Percentiles rank a stretch among this genome's conserved stretches.
These are phyloP conservation scores for Iberis pinnata DNA, from an alignment of 345 rosid genomes.

Conservation along the genomic window DNA sequence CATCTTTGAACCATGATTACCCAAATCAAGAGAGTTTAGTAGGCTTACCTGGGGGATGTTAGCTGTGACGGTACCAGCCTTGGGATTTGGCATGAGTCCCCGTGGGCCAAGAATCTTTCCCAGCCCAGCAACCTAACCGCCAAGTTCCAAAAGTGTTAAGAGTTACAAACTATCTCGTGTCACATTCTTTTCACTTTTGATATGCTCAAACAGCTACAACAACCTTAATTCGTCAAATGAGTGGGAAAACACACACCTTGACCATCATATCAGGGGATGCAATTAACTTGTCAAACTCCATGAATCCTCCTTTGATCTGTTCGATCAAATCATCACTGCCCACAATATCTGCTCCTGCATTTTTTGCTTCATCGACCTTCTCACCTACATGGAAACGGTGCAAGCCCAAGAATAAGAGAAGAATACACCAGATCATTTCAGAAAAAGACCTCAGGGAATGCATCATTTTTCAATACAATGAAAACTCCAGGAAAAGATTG, in stretches of 20 bases:
- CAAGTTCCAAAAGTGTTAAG: slow-evolving; percentile 16
- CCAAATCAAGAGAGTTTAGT: slow-evolving; percentile 3
- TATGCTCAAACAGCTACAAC: too few relatives aligned
- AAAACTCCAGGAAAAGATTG: too few relatives aligned
- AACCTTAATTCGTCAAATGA: not conserved
- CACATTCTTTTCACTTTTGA: too few relatives aligned
- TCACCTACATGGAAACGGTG: too few relatives aligned
- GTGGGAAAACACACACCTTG: slow-evolving; percentile 56
- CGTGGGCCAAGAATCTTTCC: slow-evolving; percentile 98
- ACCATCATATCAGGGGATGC: slow-evolving; percentile 99
- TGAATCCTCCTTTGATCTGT: slow-evolving; percentile 88
- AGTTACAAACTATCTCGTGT: too few relatives aligned
- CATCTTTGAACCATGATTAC: slow-evolving; percentile 6
- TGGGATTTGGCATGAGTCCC: slow-evolving; percentile 99
- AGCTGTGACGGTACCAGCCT: slow-evolving; percentile 90
- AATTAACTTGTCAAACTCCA: slow-evolving; percentile 94
- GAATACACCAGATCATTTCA: too few relatives aligned
- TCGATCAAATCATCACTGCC: slow-evolving; percentile 95
- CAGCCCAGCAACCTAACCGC: slow-evolving; percentile 76
- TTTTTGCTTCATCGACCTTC: slow-evolving; percentile 92
- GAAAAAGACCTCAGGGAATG: too few relatives aligned
- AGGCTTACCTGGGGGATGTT: slow-evolving; percentile 75
- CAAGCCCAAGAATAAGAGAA: too few relatives aligned
- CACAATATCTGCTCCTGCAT: slow-evolving; percentile 96
- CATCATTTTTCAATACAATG: too few relatives aligned